phyloP scores from a whole-genome alignment of 495 filamentous ascomycete genomes.

The Penicillium maclennaniae region DNA sequence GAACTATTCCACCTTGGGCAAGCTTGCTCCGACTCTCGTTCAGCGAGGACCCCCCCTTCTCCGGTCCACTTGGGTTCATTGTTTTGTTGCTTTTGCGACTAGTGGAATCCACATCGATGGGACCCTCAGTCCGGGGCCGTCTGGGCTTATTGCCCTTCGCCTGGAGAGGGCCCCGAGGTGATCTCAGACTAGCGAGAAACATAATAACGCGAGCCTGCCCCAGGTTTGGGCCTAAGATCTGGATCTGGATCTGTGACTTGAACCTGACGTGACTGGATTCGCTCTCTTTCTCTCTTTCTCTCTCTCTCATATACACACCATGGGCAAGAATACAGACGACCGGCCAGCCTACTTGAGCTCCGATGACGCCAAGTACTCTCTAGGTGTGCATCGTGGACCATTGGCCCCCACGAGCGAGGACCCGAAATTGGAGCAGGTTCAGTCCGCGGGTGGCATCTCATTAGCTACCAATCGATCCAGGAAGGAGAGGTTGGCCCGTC shows the following conservation, averaged over 20 bases:
- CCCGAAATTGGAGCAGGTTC: slow-evolving; percentile 27
- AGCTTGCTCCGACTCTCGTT: background rate
- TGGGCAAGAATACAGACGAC: slow-evolving; percentile 25
- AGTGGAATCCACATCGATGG: slow-evolving; percentile 10
- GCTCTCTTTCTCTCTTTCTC: too few species aligned
- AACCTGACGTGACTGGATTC: too few species aligned
- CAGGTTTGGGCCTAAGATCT: background rate
- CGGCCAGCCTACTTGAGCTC: slow-evolving; percentile 27
- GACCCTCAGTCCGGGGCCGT: slow-evolving; percentile 6
- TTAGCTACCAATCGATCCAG: slow-evolving; percentile 26
- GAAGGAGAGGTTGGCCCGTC: slow-evolving; percentile 26
- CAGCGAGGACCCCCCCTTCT: too few species aligned
- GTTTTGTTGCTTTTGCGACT: slow-evolving; percentile 10
- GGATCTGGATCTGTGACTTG: background rate
- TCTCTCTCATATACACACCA: too few species aligned
- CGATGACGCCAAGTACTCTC: slow-evolving; percentile 31
- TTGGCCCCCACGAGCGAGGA: slow-evolving; percentile 16
- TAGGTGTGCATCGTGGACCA: slow-evolving; percentile 38
- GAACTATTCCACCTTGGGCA: background rate
- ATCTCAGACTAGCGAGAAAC: background rate
- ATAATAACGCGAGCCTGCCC: background rate
- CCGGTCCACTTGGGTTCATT: background rate
- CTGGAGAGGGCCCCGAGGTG: background rate
- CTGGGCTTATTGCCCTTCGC: slow-evolving; percentile 12
- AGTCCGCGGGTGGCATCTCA: slow-evolving; percentile 28